A percentile compares a stretch with the other conserved stretches of the same genome.
Conservation (phyloP, 495 filamentous ascomycete species). For the Trichoderma orchidacearum region DNA sequence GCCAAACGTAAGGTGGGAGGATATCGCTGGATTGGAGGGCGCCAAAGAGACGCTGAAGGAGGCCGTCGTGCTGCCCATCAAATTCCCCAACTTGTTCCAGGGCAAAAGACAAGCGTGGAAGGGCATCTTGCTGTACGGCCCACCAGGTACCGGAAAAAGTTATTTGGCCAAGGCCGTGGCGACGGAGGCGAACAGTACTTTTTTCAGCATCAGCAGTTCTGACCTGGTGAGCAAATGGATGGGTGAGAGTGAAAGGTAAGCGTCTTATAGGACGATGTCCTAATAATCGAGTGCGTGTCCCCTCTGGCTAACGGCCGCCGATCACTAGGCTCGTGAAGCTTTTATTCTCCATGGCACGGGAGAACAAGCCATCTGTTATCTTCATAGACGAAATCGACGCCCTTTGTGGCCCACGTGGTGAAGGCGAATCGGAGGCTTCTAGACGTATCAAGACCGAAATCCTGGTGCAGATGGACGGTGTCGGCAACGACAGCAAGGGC, state of each 20-base stretch:
- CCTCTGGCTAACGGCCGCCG: background rate
- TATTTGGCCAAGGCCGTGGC: conserved; percentile 96
- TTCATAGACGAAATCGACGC: conserved; percentile 99
- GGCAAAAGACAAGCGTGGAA: conserved; percentile 98
- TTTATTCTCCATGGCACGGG: conserved; percentile 92
- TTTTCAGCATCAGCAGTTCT: conserved; percentile 95
- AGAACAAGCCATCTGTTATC: conserved; percentile 97
- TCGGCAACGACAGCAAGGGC: conserved; percentile 84
- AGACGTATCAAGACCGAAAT: conserved; percentile 97
- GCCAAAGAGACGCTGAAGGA: conserved; percentile 98
- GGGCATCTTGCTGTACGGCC: conserved; percentile 91
- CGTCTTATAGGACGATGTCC: background rate
- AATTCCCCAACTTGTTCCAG: conserved; percentile 94
- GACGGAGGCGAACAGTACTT: conserved; percentile 98
- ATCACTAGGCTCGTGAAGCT: conserved; percentile 76
- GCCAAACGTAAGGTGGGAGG: conserved; percentile 93
- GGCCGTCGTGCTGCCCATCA: conserved; percentile 92
- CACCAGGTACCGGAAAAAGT: conserved; percentile 92
- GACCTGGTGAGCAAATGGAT: conserved; percentile 98
- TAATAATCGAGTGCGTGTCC: background rate
- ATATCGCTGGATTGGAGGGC: conserved; percentile 89
- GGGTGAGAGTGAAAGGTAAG: conserved; percentile 93
- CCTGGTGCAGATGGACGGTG: conserved; percentile 98
- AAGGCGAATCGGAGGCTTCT: conserved; percentile 95
- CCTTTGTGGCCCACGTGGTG: conserved; percentile 86